Evolutionary conservation across 805 yeast species (phyloP), one percentile per base, ranked within the genome.

Genomic region (Isabelozyma pseudorhagii): DNA sequence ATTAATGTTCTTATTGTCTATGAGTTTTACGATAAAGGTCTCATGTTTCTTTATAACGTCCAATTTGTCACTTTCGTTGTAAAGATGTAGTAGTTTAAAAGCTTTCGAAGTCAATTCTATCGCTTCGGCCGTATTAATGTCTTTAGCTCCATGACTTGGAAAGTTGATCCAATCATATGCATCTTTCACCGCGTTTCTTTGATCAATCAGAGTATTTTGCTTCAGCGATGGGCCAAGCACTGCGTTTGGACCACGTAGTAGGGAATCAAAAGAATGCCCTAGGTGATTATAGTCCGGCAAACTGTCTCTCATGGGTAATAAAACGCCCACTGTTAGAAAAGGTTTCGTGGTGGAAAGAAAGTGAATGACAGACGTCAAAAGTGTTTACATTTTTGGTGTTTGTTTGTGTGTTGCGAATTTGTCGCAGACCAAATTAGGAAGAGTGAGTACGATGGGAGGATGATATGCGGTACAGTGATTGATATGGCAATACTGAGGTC

Each of bases 11-110:
- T 56, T 59, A n/a, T 50, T 27, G 14, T 59, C 62, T 11, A 66
- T 53, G 40, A 66, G 47, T 42, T 57, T 56, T 13, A 69, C 58
- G 6, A 67, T 52, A 46, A 61, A 64, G 1, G 57, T 48, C 42
- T 69, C 71, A 47, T 69, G 71, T 29, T 56, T 59, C 42, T 61
- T 61, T 14, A 65, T 46, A n/a, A n/a, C 5, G 14, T 38, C 40
- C 17, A 38, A 9, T n/a, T 15, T 10, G 40, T 15, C 40, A 17
- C 2, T 13, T n/a, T 38, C 17, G 4, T 31, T 31, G n/a, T 31
- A 31, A 38, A 38, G 18, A n/a, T 54, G 55, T n/a, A 56, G 43
- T 9, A 40, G 17, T 18, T 48, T 57, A 27, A 56, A 40, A 6
- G 59, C 63, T 18, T 29, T 40, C 41, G 2, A 53, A 10, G 36